phyloP scores from a whole-genome alignment of 2,329 filamentous ascomycete species.

The Niveomyces coronatus region DNA sequence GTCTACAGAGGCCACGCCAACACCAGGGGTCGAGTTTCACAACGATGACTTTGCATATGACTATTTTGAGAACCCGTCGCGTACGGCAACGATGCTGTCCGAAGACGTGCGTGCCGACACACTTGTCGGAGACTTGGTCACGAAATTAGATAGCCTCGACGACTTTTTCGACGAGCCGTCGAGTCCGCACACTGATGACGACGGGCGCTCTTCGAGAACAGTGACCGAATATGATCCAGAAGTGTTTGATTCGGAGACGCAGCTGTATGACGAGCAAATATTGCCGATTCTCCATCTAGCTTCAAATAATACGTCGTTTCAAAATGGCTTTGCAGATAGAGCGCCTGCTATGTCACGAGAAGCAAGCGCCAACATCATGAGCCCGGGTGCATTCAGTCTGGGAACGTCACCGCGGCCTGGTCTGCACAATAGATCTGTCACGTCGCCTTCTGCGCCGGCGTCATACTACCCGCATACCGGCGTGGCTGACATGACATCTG shows the following conservation, averaged over 20 bases:
- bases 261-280: constrained; percentile 87
- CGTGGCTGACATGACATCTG: constrained; percentile 55
- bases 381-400: constrained; percentile 46
- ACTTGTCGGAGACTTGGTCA: constrained; percentile 66
- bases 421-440: constrained; percentile 73
- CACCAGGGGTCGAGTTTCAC: constrained; percentile 86
- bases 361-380: constrained; percentile 51
- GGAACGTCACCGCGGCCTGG: constrained; percentile 45
- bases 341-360: constrained; percentile 51
- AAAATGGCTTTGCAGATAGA: constrained; percentile 77
- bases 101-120: constrained; percentile 65
- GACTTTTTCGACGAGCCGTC: constrained; percentile 70
- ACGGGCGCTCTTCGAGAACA: constrained; percentile 51
- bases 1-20: constrained; percentile 51
- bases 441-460: constrained; percentile 58
- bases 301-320: constrained; percentile 69
- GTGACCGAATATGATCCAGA: constrained; percentile 56
- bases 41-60: constrained; percentile 77
- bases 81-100: constrained; percentile 87
- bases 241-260: constrained; percentile 62
- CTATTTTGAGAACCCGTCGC: constrained; percentile 61
- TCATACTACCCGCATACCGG: constrained; percentile 41
- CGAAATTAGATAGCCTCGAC: constrained; percentile 67
- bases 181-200: constrained; percentile 46
- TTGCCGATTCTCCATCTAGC: constrained; percentile 83